Conservation (phyloP, 2,329 filamentous ascomycete genomes). For the Fulvia fulva region DNA sequence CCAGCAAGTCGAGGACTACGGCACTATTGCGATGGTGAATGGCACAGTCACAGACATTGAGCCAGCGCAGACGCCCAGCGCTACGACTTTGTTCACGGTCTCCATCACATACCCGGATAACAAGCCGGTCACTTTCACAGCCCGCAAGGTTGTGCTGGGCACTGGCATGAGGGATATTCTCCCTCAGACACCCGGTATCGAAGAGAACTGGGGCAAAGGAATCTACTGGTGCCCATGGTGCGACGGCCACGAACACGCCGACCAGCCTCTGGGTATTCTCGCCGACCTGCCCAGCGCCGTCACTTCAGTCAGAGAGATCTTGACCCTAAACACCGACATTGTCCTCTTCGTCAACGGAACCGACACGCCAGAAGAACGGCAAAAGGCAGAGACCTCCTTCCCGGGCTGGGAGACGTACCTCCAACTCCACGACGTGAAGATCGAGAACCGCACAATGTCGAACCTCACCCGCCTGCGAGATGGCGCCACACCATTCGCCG, state of each 20-base stretch:
- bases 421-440: conserved; percentile 10
- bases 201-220: conserved; percentile 24
- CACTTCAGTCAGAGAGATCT: conserved; percentile 8
- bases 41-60: conserved; percentile 10
- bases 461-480: conserved; percentile 7
- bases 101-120: conserved; percentile 9
- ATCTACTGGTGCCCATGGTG: conserved; percentile 27
- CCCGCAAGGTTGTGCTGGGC: conserved; percentile 22
- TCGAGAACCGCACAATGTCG: conserved; percentile 13
- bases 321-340: conserved; percentile 13
- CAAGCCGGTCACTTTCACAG: conserved; percentile 13
- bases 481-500: conserved; percentile 5
- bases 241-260: conserved; percentile 21
- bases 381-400: conserved; percentile 8
- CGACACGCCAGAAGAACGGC: conserved; percentile 9
- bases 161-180: conserved; percentile 23
- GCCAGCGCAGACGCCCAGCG: conserved; percentile 3
- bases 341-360: conserved; percentile 15
- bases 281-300: conserved; percentile 7
- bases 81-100: conserved; percentile 7
- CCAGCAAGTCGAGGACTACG: conserved; percentile 22
- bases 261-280: conserved; percentile 12
- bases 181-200: conserved; percentile 20
- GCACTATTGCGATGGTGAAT: conserved; percentile 11
- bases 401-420: conserved; percentile 13